Evolutionary conservation across 2,329 filamentous ascomycete species (phyloP).

Genomic region (Penicillium aurantiogriseum): DNA sequence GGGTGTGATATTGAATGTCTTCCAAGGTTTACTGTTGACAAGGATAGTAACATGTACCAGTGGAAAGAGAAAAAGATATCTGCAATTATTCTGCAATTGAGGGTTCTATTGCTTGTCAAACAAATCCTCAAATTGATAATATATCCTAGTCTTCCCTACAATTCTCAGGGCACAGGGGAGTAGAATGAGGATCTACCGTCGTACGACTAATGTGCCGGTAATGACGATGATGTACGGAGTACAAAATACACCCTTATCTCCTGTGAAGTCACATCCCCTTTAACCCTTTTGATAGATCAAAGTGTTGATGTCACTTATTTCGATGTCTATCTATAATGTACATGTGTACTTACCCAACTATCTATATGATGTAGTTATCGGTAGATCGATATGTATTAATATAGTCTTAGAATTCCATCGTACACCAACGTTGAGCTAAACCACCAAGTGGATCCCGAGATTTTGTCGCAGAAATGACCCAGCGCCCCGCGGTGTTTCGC

Average conservation of each 20-base stretch:
- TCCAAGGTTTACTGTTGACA: neutral
- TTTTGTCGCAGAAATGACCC: constrained; percentile 4
- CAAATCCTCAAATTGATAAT: neutral
- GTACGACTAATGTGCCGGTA: constrained; percentile 6
- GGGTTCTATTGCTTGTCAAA: neutral
- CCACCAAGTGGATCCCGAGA: constrained; percentile 1
- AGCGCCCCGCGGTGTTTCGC: constrained; percentile 9
- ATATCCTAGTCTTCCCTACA: neutral
- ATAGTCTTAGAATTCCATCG: neutral
- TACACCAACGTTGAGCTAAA: constrained; percentile 3
- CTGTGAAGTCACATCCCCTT: constrained; percentile 1
- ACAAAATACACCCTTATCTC: neutral
- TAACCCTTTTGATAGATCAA: neutral
- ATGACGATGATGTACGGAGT: neutral
- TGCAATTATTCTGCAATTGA: neutral
- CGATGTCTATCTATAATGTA: neutral
- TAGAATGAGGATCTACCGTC: constrained; percentile 14
- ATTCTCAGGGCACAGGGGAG: neutral
- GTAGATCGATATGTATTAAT: neutral
- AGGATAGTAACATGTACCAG: neutral
- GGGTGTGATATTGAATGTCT: neutral
- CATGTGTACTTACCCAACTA: neutral
- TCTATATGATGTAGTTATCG: no score
- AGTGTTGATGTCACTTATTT: neutral
- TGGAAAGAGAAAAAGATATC: neutral